A percentile compares a stretch with the other conserved stretches of the same genome.
phyloP scores from a whole-genome alignment of 208 protist species.

The Acanthamoeba royreba region DNA sequence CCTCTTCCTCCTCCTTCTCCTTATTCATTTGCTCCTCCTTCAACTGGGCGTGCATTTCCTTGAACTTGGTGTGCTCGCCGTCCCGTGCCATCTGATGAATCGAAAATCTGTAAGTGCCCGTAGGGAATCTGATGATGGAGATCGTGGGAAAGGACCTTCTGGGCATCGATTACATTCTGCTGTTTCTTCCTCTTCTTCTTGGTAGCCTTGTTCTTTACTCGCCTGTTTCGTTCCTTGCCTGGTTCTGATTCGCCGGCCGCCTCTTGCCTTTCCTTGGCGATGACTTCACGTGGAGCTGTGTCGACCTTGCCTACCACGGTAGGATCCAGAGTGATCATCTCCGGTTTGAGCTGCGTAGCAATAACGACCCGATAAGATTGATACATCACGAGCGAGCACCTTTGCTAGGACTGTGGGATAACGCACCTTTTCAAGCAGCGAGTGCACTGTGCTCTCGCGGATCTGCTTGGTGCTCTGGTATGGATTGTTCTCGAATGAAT shows the following conservation, averaged over 20 bases:
- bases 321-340: slow-evolving; percentile 81
- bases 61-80: not conserved
- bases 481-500: slow-evolving; percentile 86
- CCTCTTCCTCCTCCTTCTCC: not conserved
- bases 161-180: not conserved
- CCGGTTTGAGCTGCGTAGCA: slow-evolving; percentile 61
- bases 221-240: not conserved
- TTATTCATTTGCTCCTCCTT: not conserved
- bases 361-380: not conserved
- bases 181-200: slow-evolving; percentile 34
- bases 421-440: slow-evolving; percentile 82
- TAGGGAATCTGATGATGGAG: not conserved
- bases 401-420: not conserved
- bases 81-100: not conserved
- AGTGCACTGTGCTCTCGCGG: slow-evolving; percentile 78
- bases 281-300: not conserved
- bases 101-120: not conserved
- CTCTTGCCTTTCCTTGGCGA: slow-evolving; percentile 19
- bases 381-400: not conserved
- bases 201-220: slow-evolving; percentile 33
- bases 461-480: slow-evolving; percentile 79
- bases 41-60: slow-evolving; percentile 12
- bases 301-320: slow-evolving; percentile 65
- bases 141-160: not conserved
- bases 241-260: not conserved